Conservation (phyloP, 2,329 filamentous ascomycete genomes). For the Curvularia eragrostidis region DNA sequence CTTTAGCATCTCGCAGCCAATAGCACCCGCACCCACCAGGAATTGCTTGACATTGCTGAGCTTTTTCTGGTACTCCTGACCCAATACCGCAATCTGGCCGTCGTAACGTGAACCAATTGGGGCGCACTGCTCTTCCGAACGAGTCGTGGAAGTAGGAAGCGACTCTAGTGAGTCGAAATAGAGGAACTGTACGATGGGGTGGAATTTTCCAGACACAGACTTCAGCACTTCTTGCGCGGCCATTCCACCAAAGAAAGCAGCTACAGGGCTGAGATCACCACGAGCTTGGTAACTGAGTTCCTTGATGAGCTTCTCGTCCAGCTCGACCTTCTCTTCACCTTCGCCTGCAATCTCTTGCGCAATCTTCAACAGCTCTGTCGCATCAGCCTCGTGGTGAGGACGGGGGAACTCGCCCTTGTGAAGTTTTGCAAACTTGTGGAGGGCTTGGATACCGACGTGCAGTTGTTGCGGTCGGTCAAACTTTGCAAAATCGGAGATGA, state of each 20-base stretch:
- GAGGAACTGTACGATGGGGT: slow-evolving; percentile 92
- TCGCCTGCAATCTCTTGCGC: slow-evolving; percentile 74
- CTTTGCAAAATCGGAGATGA: slow-evolving; percentile 96
- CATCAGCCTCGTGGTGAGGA: slow-evolving; percentile 85
- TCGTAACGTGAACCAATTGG: slow-evolving; percentile 88
- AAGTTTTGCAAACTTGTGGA: slow-evolving; percentile 81
- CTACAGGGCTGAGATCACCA: slow-evolving; percentile 90
- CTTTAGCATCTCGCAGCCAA: slow-evolving; percentile 99
- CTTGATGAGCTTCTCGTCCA: slow-evolving; percentile 90
- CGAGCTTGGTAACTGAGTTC: slow-evolving; percentile 94
- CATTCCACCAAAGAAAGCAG: slow-evolving; percentile 92
- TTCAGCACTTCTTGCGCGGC: slow-evolving; percentile 95
- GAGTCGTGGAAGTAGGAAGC: slow-evolving; percentile 74
- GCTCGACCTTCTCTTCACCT: slow-evolving; percentile 74
- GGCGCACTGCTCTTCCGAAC: slow-evolving; percentile 87
- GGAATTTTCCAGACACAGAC: slow-evolving; percentile 96
- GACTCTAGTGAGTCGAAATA: slow-evolving; percentile 99
- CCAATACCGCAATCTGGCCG: slow-evolving; percentile 96
- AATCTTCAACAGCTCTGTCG: slow-evolving; percentile 75
- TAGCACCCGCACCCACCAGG: slow-evolving; percentile 93
- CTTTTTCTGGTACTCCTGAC: slow-evolving; percentile 92
- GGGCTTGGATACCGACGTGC: slow-evolving; percentile 88
- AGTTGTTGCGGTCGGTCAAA: slow-evolving; percentile 94
- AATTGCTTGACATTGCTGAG: slow-evolving; percentile 90
- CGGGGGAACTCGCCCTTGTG: slow-evolving; percentile 76